These are phyloP conservation scores for Paramecium octaurelia DNA, from an alignment of 73 alveolate species.

Conservation along the genomic window DNA sequence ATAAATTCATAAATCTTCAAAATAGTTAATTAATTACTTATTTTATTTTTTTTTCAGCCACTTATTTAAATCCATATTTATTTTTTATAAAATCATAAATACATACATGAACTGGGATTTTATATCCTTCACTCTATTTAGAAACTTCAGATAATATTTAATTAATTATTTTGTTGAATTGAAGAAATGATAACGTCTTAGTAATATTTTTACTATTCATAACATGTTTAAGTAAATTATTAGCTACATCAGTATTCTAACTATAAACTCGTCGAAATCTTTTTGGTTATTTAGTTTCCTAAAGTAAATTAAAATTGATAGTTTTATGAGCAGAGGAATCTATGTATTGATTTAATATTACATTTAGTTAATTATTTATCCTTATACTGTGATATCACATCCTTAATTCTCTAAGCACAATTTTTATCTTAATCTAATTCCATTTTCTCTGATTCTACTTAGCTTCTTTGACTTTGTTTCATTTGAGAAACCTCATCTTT, in stretches of 20 bases:
- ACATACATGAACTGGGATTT: slow-evolving; percentile 28
- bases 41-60: slow-evolving; percentile 39
- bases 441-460: background rate
- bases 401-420: background rate
- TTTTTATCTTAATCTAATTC: background rate
- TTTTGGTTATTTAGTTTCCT: slow-evolving; percentile 1
- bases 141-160: background rate
- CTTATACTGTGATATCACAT: background rate
- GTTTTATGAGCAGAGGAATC: background rate
- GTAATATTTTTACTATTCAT: background rate
- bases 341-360: background rate
- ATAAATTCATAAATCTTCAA: slow-evolving; percentile 23
- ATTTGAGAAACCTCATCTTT: background rate
- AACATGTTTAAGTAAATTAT: background rate
- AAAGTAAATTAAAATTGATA: background rate
- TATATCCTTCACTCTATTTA: slow-evolving; percentile 19
- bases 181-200: background rate
- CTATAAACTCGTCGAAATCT: slow-evolving; percentile 22
- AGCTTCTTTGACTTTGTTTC: background rate
- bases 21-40: background rate
- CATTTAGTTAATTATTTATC: background rate
- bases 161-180: slow-evolving; percentile 3
- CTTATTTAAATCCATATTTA: slow-evolving; percentile 38
- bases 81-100: slow-evolving; percentile 19
- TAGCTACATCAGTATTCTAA: slow-evolving; percentile 40